These are phyloP conservation scores for Phyllosticta citrichinensis DNA, from an alignment of 2,329 filamentous ascomycete species.

Conservation along the genomic window DNA sequence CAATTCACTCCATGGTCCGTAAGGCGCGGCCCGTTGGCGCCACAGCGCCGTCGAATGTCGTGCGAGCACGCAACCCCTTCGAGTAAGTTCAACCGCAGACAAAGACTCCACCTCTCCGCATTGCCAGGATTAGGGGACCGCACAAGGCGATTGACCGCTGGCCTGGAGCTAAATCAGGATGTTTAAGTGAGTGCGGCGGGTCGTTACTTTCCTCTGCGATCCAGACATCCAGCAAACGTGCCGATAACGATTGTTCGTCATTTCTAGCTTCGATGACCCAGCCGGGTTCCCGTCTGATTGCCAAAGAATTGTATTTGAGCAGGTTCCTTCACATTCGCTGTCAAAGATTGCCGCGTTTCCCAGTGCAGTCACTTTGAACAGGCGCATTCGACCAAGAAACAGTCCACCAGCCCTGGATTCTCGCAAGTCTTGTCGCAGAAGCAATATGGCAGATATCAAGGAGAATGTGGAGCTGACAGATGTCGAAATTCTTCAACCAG, in stretches of 20 bases:
- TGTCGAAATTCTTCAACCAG: background rate
- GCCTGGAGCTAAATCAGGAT: background rate
- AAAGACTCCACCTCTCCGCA: background rate
- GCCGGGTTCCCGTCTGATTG: background rate
- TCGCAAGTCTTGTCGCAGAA: background rate
- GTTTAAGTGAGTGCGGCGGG: background rate
- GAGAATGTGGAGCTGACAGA: background rate
- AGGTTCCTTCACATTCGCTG: background rate
- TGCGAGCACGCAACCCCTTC: constrained; percentile 10
- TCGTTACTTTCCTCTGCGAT: background rate
- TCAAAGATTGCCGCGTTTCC: background rate
- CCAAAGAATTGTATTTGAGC: background rate
- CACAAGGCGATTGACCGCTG: background rate
- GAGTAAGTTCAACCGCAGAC: constrained; percentile 5
- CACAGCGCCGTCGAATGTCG: constrained; percentile 5
- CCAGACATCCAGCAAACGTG: background rate
- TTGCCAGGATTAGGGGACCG: background rate
- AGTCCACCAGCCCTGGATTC: background rate
- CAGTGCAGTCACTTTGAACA: background rate
- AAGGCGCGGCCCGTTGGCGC: background rate
- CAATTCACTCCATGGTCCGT: background rate
- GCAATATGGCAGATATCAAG: constrained; percentile 4
- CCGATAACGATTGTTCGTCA: background rate
- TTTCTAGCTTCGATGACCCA: background rate
- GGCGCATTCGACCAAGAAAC: background rate